Percentiles rank a stretch among this genome's conserved stretches.
phyloP scores from a whole-genome alignment of 208 protist genomes.

The Leishmania tarentolae region DNA sequence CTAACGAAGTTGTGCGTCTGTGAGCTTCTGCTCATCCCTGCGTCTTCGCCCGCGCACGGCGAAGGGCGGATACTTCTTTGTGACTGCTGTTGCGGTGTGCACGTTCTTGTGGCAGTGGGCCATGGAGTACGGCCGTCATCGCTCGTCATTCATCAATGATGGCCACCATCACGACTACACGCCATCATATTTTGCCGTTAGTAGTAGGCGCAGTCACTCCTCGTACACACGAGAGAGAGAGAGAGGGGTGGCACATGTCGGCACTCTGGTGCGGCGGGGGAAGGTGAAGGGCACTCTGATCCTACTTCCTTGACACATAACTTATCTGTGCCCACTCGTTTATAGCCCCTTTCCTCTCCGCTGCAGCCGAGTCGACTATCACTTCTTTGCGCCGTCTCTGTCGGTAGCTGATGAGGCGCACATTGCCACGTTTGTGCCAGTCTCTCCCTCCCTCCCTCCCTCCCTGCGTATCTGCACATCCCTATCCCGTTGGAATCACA shows the following conservation, averaged over 20 bases:
- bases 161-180: background rate
- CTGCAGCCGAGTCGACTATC: background rate
- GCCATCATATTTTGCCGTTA: background rate
- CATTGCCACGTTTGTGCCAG: background rate
- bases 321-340: background rate
- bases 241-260: background rate
- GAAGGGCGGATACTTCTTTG: background rate
- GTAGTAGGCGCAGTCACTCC: background rate
- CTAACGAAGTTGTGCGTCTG: background rate
- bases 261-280: background rate
- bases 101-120: background rate
- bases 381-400: background rate
- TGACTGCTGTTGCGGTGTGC: background rate
- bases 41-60: background rate
- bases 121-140: background rate
- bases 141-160: background rate
- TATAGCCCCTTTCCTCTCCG: background rate
- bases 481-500: background rate
- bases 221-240: background rate
- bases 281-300: background rate
- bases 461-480: background rate
- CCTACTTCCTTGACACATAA: background rate
- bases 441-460: background rate
- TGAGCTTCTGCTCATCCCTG: background rate
- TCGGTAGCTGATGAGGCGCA: background rate